Evolutionary conservation across 2,329 filamentous ascomycete species (phyloP).

Genomic region (Anisogramma anomala): DNA sequence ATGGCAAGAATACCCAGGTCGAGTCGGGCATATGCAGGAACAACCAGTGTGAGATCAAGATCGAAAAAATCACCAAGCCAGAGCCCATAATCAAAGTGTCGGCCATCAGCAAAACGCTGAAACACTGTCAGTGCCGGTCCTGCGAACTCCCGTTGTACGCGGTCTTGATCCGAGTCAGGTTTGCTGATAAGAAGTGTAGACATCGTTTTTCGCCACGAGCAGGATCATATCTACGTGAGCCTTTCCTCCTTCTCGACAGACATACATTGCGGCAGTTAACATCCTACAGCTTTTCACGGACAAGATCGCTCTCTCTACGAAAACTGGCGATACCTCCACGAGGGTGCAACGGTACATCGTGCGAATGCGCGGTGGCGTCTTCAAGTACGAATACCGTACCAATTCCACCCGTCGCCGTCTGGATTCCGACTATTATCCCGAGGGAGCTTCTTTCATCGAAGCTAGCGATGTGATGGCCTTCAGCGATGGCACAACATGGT

Average conservation of each 20-base stretch:
- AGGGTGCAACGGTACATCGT: slow-evolving; percentile 29
- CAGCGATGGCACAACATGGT: slow-evolving; percentile 18
- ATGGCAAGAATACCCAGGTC: slow-evolving; percentile 23
- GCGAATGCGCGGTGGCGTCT: slow-evolving; percentile 22
- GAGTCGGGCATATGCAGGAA: slow-evolving; percentile 23
- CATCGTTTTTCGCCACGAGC: slow-evolving; percentile 25
- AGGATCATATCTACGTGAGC: slow-evolving; percentile 20
- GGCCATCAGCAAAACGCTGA: slow-evolving; percentile 23
- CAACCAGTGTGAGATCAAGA: slow-evolving; percentile 23
- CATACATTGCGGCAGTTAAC: not conserved
- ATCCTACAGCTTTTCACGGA: slow-evolving; percentile 31
- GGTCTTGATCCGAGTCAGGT: too few relatives aligned
- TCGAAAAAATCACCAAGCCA: slow-evolving; percentile 15
- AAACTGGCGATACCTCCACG: slow-evolving; percentile 26
- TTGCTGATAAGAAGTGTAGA: slow-evolving; percentile 5
- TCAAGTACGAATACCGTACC: slow-evolving; percentile 16
- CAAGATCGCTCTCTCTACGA: slow-evolving; percentile 27
- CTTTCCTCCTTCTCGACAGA: too few relatives aligned
- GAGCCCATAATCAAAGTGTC: slow-evolving; percentile 26
- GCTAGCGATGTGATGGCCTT: slow-evolving; percentile 21
- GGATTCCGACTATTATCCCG: slow-evolving; percentile 22
- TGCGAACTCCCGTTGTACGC: too few relatives aligned
- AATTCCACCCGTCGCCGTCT: not conserved
- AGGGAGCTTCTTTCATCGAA: slow-evolving; percentile 25
- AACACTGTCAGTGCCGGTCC: slow-evolving; percentile 19